Base-by-base conservation (phyloP, 2,329 filamentous ascomycete species). In the Neofusicoccum parvum region DNA sequence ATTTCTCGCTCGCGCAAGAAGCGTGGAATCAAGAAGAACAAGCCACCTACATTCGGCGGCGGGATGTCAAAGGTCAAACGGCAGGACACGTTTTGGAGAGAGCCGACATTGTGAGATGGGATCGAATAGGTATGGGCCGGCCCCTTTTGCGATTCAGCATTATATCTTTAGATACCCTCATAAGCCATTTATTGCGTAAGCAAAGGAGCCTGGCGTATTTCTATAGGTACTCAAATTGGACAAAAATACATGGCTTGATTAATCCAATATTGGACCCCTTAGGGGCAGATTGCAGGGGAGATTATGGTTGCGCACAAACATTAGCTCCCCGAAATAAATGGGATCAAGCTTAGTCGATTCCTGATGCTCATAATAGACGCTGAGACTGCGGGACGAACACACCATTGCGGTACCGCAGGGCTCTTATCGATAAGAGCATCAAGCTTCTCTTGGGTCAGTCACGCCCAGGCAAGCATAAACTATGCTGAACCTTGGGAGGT, bases 1-100 rank as follows among this genome's bases (percentile, higher is more conserved):
- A 65, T 65, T 27, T 41, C 54, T 14, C 37, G 39, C 12, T 65
- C 53, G 10, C 53, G 64, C n/a, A 65, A 65, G 64, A 65, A 62
- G 64, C 53, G 64, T 15, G 54, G 53, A 10, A 45, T 50, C 23
- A 34, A 48, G 32, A 60, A 60, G 56, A 14, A 41, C 10, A 36
- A 49, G 56, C 27, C 23, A 1, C 7, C 15, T 4, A 45, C 14
- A 17, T 53, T 49, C 23, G 23, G n/a, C 12, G 36, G 49, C 12
- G 53, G 43, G 9, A 59, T 58, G 48, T 20, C 46, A n/a, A 62
- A 62, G 34, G 37, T 15, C 17, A 65, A 36, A 34, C 53, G 63
- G 14, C 43, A 48, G 43, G 53, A 65, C 23, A 58, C 63, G 7
- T 34, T 58, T 2, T 65, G 63, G 63, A 45, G 62, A 37, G 62